Conservation (phyloP, 225 moss, liverwort and hornwort genomes). For the Polytrichum commune region DNA sequence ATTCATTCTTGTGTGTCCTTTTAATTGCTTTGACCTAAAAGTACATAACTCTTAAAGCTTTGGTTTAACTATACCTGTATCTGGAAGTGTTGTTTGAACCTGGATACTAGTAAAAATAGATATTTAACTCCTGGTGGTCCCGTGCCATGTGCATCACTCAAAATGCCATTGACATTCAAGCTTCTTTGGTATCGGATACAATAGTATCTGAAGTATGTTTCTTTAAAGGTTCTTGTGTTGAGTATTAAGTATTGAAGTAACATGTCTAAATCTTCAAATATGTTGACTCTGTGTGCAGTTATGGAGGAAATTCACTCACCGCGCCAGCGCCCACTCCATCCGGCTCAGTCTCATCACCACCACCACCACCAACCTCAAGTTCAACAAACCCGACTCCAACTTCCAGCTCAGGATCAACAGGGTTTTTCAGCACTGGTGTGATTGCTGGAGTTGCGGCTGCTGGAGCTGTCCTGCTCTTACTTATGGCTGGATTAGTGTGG, state of each 20-base stretch:
- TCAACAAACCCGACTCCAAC: neutral
- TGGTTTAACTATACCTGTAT: too few relatives aligned
- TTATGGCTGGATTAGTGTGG: slow-evolving; percentile 17
- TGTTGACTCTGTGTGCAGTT: slow-evolving; percentile 17
- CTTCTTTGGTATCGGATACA: neutral
- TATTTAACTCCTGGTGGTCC: too few relatives aligned
- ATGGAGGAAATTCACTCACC: slow-evolving; percentile 42
- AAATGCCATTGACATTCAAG: too few relatives aligned
- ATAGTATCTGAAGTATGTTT: neutral
- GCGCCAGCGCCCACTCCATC: slow-evolving; percentile 50
- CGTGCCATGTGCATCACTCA: too few relatives aligned
- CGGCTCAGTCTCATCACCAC: neutral
- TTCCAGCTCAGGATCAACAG: slow-evolving; percentile 16
- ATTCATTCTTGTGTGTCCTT: too few relatives aligned
- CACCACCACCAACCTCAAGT: slow-evolving; percentile 12
- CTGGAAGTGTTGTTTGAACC: too few relatives aligned
- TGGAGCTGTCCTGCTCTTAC: slow-evolving; percentile 20
- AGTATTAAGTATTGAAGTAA: neutral
- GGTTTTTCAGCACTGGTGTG: slow-evolving; percentile 13
- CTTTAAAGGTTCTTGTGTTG: neutral
- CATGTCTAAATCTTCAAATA: neutral
- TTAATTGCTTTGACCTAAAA: too few relatives aligned
- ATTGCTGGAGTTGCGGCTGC: slow-evolving; percentile 46
- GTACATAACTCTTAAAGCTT: too few relatives aligned
- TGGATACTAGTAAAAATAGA: too few relatives aligned